Base-by-base conservation (phyloP, 2,329 filamentous ascomycete species). In the Ramularia collo-cygni region DNA sequence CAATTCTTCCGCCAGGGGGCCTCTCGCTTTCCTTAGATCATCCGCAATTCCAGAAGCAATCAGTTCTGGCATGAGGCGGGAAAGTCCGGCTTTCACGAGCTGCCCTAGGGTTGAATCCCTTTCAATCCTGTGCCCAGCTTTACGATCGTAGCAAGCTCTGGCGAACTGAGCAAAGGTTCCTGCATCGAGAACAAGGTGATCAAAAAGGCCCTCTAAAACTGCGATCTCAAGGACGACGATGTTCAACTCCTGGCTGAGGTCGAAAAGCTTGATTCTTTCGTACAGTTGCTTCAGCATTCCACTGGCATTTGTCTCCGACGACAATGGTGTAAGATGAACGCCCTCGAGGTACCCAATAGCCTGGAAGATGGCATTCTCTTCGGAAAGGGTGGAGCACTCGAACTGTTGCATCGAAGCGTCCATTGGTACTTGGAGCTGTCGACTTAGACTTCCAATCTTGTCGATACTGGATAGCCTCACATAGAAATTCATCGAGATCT, bases 321-420 rank as follows among this genome's bases (percentile, higher is more conserved):
- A 21, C 10, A 12, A 10, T 13, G n/a, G 26, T 10, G 12, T 24
- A 7, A 47, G 33, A 3, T 12, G 24, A 10, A 28, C 27, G 7
- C 30, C 21, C 9, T 14, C n/a, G 8, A 41, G 13, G 30, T 30
- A 44, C 6, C 36, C 29, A 18, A 43, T 29, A 3, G 37, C 34
- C 13, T 41, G 34, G 10, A 41, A n/a, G 18, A 43, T 21, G 4
- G 34, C 28, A 2, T 27, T 29, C 8, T 42, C 31, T 4, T 35
- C 16, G 27, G 16, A 35, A 2, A 10, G 28, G 16, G 12, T 16
- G n/a, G 8, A 9, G 13, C 42, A 39, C 4, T 19, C 13, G 18
- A 46, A 31, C 8, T 13, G 15, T 13, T 13, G 28, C 28, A 31
- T 31, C 14, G 12, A 19, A 12, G 18, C 21, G 10, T n/a, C 32